Percentiles rank a stretch among this genome's conserved stretches.
Evolutionary conservation across 2,329 filamentous ascomycete genomes (phyloP).

Genomic region (Colletotrichum acutatum): DNA sequence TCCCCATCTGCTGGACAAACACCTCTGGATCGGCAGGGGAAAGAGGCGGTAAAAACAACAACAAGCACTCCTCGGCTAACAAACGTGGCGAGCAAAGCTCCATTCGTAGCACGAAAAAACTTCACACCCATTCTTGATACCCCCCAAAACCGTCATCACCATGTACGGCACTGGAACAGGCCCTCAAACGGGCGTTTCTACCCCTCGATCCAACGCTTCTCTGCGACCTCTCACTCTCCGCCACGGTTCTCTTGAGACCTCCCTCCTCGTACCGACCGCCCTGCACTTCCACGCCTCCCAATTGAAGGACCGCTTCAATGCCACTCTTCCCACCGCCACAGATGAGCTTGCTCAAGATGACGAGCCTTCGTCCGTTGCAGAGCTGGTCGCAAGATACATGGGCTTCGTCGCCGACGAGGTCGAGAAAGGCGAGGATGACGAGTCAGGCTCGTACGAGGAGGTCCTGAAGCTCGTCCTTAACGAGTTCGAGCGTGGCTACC

Average conservation of each 20-base stretch:
- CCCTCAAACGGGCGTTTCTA: conserved; percentile 95
- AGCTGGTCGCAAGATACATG: conserved; percentile 93
- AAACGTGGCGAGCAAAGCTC: conserved; percentile 28
- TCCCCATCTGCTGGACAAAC: neutral
- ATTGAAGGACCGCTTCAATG: conserved; percentile 89
- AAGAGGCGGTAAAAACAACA: neutral
- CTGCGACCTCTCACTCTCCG: conserved; percentile 90
- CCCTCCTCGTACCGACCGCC: conserved; percentile 93
- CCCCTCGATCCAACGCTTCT: conserved; percentile 92
- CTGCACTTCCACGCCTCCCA: conserved; percentile 97
- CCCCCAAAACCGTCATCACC: conserved; percentile 51
- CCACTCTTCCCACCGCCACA: conserved; percentile 88
- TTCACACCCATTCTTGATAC: conserved; percentile 50
- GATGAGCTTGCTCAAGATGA: conserved; percentile 98
- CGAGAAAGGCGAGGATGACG: conserved; percentile 90
- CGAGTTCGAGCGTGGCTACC: conserved; percentile 95
- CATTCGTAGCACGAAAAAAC: conserved; percentile 27
- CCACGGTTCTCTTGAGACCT: conserved; percentile 96
- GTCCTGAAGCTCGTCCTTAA: conserved; percentile 92
- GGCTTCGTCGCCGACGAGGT: conserved; percentile 90
- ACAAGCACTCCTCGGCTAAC: conserved; percentile 18
- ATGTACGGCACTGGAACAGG: conserved; percentile 90
- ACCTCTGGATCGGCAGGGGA: neutral
- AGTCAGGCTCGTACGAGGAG: conserved; percentile 88
- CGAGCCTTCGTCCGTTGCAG: conserved; percentile 94